A percentile compares a stretch with the other conserved stretches of the same genome.
phyloP scores from a whole-genome alignment of 1,284 basidiomycete genomes.

The Xanthoconium separans region DNA sequence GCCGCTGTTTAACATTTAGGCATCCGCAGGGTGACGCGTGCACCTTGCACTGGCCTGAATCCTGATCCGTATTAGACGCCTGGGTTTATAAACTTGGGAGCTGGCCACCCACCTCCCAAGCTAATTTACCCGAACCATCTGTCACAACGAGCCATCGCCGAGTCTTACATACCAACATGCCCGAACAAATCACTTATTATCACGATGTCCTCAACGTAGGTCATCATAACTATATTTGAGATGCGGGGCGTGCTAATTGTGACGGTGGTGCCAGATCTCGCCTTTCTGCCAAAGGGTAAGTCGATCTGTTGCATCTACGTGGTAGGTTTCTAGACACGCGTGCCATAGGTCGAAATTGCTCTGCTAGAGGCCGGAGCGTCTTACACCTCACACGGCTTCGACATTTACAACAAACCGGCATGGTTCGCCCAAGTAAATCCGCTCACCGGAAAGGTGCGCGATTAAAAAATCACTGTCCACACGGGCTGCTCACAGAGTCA shows the following conservation, averaged over 20 bases:
- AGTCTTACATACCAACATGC: conserved; percentile 1
- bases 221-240: background rate
- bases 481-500: too few relatives aligned
- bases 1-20: too few relatives aligned
- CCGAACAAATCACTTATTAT: conserved; percentile 11
- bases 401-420: conserved; percentile 13
- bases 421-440: conserved; percentile 17
- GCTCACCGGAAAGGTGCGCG: conserved; percentile 13
- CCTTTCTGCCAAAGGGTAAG: conserved; percentile 11
- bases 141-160: background rate
- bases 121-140: too few relatives aligned
- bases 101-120: too few relatives aligned
- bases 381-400: conserved; percentile 3
- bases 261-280: background rate
- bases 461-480: too few relatives aligned
- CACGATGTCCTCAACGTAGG: conserved; percentile 5
- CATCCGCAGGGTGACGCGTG: too few relatives aligned
- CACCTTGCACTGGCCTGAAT: too few relatives aligned
- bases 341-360: conserved; percentile 19
- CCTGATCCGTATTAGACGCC: too few relatives aligned
- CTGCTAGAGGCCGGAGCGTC: conserved; percentile 12
- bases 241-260: background rate
- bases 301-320: background rate
- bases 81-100: too few relatives aligned
- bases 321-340: background rate